Percentiles rank a stretch among this genome's conserved stretches.
Conservation (phyloP, 257 asterid species). For the Penstemon davidsonii region DNA sequence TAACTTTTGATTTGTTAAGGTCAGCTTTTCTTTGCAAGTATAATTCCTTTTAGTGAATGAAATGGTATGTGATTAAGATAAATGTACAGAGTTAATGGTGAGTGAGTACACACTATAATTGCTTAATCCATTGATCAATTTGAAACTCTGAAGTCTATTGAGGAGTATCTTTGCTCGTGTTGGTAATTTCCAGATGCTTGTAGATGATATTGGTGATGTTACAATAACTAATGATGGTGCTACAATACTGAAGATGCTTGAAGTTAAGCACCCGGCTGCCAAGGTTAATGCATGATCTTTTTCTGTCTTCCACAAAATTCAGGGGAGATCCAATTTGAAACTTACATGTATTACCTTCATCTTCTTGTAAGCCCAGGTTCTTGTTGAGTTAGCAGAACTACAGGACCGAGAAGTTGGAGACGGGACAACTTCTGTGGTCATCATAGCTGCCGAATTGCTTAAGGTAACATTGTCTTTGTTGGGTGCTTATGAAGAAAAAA, state of each 20-base stretch:
- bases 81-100: slow-evolving; percentile 17
- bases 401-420: slow-evolving; percentile 99
- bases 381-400: slow-evolving; percentile 97
- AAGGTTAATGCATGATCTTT: slow-evolving; percentile 51
- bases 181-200: slow-evolving; percentile 76
- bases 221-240: slow-evolving; percentile 99
- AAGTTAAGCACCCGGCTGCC: slow-evolving; percentile 99
- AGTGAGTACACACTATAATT: background rate
- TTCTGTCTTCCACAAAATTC: background rate
- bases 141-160: slow-evolving; percentile 7
- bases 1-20: no score
- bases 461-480: slow-evolving; percentile 52
- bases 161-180: background rate
- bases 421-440: slow-evolving; percentile 96
- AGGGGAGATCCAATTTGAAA: background rate
- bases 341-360: background rate
- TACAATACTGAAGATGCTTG: slow-evolving; percentile 89
- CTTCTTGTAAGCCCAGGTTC: slow-evolving; percentile 51
- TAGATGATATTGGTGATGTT: slow-evolving; percentile 97
- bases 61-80: background rate
- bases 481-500: background rate
- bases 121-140: background rate
- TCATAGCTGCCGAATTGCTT: slow-evolving; percentile 94
- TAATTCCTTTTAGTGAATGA: slow-evolving; percentile 4
- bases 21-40: background rate